Evolutionary conservation across 768 basidiomycete genomes (phyloP), one percentile per base, ranked within the genome.

Genomic region (Porphyrellus cyaneotinctus): DNA sequence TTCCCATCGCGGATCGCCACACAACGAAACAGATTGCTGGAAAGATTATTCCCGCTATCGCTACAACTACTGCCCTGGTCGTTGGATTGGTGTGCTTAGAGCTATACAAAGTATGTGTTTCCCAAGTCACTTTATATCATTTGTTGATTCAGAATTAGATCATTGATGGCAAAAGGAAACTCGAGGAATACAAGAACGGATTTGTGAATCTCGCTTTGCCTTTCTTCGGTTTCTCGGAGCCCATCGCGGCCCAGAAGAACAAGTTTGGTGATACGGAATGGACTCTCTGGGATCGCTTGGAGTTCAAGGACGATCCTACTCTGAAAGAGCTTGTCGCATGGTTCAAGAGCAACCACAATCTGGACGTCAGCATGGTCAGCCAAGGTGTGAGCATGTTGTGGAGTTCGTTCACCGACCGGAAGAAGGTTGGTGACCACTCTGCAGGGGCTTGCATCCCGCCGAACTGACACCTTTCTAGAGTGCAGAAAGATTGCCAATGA

Each of bases 171-270:
- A 98, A 98, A 81, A 84, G 77, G 64, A 88, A 91, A 65, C 75
- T 98, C 14, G 97, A 98, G 59, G 81, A 88, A 43, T 99, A 91
- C 81, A 97, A 97, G 81, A 99, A 99, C 64, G 95, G 95, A 35
- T 99, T 99, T 70, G 82, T 98, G 63, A 99, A 99, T 71, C 79
- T 99, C 49, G 97, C 97, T 4, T 73, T 99, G 49, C 97, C 97
- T 1, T 98, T 98, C 85, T 98, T 98, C 66, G 97, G 92, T 24
- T 99, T 98, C 78, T 97, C 95, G 2, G 97, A 99, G 64, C 97
- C 97, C 12, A 91, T 98, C 57, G 85, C 84, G 4, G 92, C 94
- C 18, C 63, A 80, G 56, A 97, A 95, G 77, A 77, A 83, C 58
- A 95, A 94, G 79, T 97, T 93, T 68, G 84, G 86, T 49, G 70